Conservation (phyloP, 495 filamentous ascomycete species). For the Penicillium crystallinum region DNA sequence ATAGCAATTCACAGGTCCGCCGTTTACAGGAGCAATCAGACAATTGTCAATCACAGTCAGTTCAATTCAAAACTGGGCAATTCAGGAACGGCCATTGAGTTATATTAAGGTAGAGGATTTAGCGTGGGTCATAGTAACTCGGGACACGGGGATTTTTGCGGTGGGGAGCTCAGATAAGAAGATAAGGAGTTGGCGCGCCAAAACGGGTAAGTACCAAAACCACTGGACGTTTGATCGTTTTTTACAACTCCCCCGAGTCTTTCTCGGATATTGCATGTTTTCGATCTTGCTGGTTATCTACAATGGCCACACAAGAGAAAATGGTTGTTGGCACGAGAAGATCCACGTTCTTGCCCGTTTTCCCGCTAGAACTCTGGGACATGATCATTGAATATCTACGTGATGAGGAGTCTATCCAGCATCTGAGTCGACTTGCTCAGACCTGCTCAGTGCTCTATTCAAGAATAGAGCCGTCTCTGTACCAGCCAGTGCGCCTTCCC, state of each 20-base stretch:
- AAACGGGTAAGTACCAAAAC: not conserved
- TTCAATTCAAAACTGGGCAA: too few relatives aligned
- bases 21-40: too few relatives aligned
- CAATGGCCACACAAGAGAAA: not conserved
- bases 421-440: not conserved
- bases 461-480: not conserved
- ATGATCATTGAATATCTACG: not conserved
- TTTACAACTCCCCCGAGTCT: not conserved
- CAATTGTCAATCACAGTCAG: too few relatives aligned
- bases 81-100: too few relatives aligned
- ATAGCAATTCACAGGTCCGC: too few relatives aligned
- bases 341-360: not conserved
- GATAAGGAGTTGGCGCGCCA: not conserved
- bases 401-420: not conserved
- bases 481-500: not conserved
- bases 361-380: conserved; percentile 1
- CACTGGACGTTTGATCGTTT: not conserved
- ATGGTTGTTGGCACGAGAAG: not conserved
- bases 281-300: not conserved
- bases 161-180: not conserved
- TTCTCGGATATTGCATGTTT: not conserved
- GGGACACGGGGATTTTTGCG: not conserved
- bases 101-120: too few relatives aligned
- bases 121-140: not conserved
- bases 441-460: not conserved